phyloP scores from a whole-genome alignment of 306 rosid genomes.

The Betula pendula region DNA sequence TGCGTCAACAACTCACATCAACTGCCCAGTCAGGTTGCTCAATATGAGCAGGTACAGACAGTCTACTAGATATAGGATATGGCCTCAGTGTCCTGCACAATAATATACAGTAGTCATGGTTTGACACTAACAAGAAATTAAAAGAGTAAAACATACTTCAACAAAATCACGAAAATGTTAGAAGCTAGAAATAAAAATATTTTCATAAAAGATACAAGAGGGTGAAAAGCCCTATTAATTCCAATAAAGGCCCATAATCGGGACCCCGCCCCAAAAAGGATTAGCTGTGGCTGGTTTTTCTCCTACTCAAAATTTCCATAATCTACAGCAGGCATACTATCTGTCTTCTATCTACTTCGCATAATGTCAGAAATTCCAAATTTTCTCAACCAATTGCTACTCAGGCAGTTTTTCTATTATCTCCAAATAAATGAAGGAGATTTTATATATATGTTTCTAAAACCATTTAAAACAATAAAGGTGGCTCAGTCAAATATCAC shows the following conservation, averaged over 20 bases:
- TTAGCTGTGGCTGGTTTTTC: neutral
- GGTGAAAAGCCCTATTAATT: neutral
- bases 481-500: neutral
- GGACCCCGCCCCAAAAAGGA: neutral
- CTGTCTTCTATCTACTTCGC: neutral
- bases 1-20: conserved; percentile 60
- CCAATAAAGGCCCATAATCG: neutral
- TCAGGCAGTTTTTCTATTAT: neutral
- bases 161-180: neutral
- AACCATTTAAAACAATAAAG: neutral
- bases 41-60: conserved; percentile 62
- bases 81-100: conserved; percentile 70
- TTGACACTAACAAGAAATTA: conserved; percentile 17
- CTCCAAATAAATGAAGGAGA: neutral
- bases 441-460: neutral
- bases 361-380: neutral
- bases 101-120: conserved; percentile 27
- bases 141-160: neutral
- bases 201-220: neutral
- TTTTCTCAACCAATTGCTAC: neutral
- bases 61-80: conserved; percentile 71
- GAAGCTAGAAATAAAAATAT: neutral
- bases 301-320: neutral
- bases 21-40: conserved; percentile 87
- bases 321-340: neutral